phyloP scores from a whole-genome alignment of 768 basidiomycete genomes.

The Hygrophoropsis aurantiaca region DNA sequence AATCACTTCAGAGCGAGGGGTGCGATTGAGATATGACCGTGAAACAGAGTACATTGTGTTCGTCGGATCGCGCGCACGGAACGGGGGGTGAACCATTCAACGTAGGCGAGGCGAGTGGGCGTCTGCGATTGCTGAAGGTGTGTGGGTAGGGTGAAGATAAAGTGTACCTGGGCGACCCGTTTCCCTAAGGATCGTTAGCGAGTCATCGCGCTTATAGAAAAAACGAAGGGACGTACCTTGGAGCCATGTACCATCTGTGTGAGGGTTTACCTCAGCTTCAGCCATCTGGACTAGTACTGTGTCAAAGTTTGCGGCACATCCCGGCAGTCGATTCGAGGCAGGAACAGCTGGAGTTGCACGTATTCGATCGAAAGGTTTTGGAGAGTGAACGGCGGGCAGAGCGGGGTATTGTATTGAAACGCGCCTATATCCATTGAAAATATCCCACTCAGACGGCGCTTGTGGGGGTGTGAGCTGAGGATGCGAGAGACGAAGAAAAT shows the following conservation, averaged over 20 bases:
- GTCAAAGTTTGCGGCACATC: not conserved
- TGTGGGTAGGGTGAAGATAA: conserved; percentile 11
- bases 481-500: not conserved
- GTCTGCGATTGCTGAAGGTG: not conserved
- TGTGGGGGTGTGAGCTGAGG: no score
- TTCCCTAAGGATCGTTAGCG: conserved; percentile 1
- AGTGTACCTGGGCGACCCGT: conserved; percentile 11
- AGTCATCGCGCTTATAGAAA: not conserved
- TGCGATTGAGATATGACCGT: not conserved
- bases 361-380: not conserved
- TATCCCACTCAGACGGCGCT: not conserved
- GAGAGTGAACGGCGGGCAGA: not conserved
- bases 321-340: not conserved
- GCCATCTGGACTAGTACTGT: not conserved
- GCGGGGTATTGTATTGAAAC: not conserved
- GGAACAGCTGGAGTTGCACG: not conserved
- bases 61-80: conserved; percentile 8
- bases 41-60: not conserved
- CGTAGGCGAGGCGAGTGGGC: conserved; percentile 17
- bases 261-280: not conserved
- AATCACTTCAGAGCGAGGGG: not conserved
- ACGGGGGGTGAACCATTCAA: conserved; percentile 27
- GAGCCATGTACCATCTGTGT: not conserved
- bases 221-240: not conserved
- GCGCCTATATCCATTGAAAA: not conserved